Percentiles rank a stretch among this genome's conserved stretches.
Conservation (phyloP, 23 red algal species). For the Gracilaria domingensis region DNA sequence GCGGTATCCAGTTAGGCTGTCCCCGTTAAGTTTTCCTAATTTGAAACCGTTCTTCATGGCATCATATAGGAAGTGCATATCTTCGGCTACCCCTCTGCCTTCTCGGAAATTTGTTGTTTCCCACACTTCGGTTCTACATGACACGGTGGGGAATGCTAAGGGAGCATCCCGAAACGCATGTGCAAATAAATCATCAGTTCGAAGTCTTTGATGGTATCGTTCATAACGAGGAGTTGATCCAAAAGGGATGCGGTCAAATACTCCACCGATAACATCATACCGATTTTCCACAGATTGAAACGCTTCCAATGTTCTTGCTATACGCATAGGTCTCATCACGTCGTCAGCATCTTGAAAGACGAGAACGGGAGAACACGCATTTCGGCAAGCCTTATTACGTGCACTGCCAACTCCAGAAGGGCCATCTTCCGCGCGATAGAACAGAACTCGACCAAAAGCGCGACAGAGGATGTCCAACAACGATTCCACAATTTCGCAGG, state of each 20-base stretch:
- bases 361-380: slow-evolving; percentile 43
- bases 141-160: slow-evolving; percentile 73
- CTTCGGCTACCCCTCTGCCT: slow-evolving; percentile 52
- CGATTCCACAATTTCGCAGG: neutral
- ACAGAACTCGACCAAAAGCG: neutral
- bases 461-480: neutral
- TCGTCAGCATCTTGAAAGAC: slow-evolving; percentile 73
- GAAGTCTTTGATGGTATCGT: slow-evolving; percentile 40
- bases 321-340: slow-evolving; percentile 49
- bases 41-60: slow-evolving; percentile 46
- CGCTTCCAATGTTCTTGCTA: slow-evolving; percentile 49
- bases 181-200: slow-evolving; percentile 43
- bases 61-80: slow-evolving; percentile 58
- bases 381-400: slow-evolving; percentile 55
- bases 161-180: slow-evolving; percentile 76
- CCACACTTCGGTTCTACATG: slow-evolving; percentile 61
- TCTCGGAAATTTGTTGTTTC: neutral
- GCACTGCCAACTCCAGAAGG: slow-evolving; percentile 50
- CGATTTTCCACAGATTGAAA: neutral
- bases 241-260: slow-evolving; percentile 56
- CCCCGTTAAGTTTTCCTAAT: slow-evolving; percentile 42
- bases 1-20: slow-evolving; percentile 56
- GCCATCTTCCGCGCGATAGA: slow-evolving; percentile 5
- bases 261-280: slow-evolving; percentile 64
- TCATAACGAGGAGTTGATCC: slow-evolving; percentile 77